Evolutionary conservation across 345 rosid species (phyloP), one percentile per base, ranked within the genome.

Genomic region (Gossypium mustelinum): DNA sequence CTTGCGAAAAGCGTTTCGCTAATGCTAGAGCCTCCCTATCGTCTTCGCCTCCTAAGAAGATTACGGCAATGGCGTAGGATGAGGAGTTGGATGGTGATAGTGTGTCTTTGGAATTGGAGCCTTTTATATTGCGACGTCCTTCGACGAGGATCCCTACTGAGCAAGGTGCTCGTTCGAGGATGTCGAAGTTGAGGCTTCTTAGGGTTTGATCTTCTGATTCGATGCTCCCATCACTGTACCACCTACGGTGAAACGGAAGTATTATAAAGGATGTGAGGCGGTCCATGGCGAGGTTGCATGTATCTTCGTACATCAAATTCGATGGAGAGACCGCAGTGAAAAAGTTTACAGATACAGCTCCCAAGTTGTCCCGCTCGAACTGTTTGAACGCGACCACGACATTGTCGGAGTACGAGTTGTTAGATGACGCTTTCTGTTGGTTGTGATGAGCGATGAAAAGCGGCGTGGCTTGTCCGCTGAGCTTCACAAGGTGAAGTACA

Each of bases 161-260:
- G 62, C 89, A 86, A 7, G 85, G 89, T 1, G 89, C 81, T 7
- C 60, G 29, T 2, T 79, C 78, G 16, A 82, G 77, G 44, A 86
- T 78, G 2, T 75, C 58, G 55, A 43, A 51, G 27, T 84, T 84
- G 18, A 86, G 29, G 2, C 34, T 68, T 52, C 82, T 75, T 29
- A 79, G 56, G 45, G 45, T 22, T 7, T 39, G 39, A 69, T 81
- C 82, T 25, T 80, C 76, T 0, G 79, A 76, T 69, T 82, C 84
- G 11, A 73, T 47, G 52, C 68, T 66, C 4, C 84, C 78, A 1
- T 76, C 82, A 1, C 51, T 9, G 10, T 67, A 54, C 84, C 81
- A 79, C 44, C 66, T 68, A 9, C 73, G 68, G 65, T 86, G 89
- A 43, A 84, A 86, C 6, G 89, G 89, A 18, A 84, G 84, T 5